phyloP scores from a whole-genome alignment of 306 rosid species.

The Glycine latifolia region DNA sequence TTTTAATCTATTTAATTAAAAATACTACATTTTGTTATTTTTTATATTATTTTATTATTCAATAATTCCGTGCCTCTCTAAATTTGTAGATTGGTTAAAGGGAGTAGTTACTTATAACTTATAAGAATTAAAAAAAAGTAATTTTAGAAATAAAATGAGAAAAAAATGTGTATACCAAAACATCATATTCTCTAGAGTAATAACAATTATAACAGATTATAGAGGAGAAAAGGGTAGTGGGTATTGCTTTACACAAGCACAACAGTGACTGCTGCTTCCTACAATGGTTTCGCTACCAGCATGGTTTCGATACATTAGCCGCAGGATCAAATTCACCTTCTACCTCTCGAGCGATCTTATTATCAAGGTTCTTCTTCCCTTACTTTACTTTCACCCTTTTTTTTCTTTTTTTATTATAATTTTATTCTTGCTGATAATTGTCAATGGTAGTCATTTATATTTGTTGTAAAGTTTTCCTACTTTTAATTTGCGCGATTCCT shows the following conservation, averaged over 20 bases:
- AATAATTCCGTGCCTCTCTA: too few relatives aligned
- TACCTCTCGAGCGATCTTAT: conserved; percentile 46
- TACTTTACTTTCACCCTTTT: not conserved
- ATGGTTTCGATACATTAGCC: conserved; percentile 64
- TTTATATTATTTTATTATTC: too few relatives aligned
- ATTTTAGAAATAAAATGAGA: too few relatives aligned
- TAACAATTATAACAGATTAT: not conserved
- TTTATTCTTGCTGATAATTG: conserved; percentile 16
- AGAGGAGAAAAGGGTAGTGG: not conserved
- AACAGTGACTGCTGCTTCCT: conserved; percentile 2
- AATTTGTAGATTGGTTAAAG: too few relatives aligned
- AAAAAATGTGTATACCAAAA: too few relatives aligned
- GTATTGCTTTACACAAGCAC: not conserved
- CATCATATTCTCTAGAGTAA: too few relatives aligned
- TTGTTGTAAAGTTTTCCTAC: not conserved
- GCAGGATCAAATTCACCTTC: conserved; percentile 66
- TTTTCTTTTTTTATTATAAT: not conserved
- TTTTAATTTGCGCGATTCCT: not conserved
- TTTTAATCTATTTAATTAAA: too few relatives aligned
- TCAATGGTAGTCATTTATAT: not conserved
- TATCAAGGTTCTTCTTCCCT: conserved; percentile 55
- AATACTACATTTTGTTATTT: too few relatives aligned
- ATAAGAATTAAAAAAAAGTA: too few relatives aligned
- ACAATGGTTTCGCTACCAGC: conserved; percentile 70
- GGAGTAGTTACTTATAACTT: too few relatives aligned